phyloP scores from a whole-genome alignment of 441 rosid species.

The Erodium texanum region DNA sequence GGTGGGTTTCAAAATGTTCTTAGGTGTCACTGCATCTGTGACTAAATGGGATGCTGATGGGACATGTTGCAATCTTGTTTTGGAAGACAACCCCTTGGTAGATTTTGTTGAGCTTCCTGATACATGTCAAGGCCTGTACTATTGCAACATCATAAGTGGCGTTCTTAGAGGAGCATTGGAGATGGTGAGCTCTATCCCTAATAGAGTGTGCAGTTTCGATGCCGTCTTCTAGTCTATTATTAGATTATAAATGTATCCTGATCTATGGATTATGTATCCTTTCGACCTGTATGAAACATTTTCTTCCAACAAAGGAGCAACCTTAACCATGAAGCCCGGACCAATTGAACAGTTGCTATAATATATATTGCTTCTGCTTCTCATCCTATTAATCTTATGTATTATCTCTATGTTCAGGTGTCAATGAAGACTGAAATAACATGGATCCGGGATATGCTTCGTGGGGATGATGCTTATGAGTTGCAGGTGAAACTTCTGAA shows the following conservation, averaged over 20 bases:
- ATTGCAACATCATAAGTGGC: slow-evolving; percentile 84
- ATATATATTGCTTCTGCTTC: not conserved
- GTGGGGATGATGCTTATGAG: slow-evolving; percentile 85
- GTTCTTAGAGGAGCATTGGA: slow-evolving; percentile 87
- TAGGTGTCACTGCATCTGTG: slow-evolving; percentile 79
- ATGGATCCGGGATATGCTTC: slow-evolving; percentile 72
- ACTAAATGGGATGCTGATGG: slow-evolving; percentile 85
- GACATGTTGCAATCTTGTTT: slow-evolving; percentile 63
- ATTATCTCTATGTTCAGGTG: slow-evolving; percentile 33
- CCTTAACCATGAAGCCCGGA: not conserved
- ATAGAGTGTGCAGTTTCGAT: not conserved
- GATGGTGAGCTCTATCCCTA: slow-evolving; percentile 46
- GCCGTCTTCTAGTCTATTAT: not conserved
- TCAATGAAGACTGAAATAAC: slow-evolving; percentile 93
- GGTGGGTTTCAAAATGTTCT: slow-evolving; percentile 96
- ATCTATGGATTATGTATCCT: too few relatives aligned
- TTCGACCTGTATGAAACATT: not conserved
- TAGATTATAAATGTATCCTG: too few relatives aligned
- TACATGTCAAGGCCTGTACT: slow-evolving; percentile 80
- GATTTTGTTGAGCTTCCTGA: slow-evolving; percentile 92
- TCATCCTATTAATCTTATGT: not conserved
- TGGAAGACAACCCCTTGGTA: slow-evolving; percentile 81
- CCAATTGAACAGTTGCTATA: not conserved
- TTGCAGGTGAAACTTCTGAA: slow-evolving; percentile 75
- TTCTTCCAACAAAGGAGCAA: not conserved